A percentile compares a stretch with the other conserved stretches of the same genome.
phyloP scores from a whole-genome alignment of 106 monocot species.

The Ottelia alismoides region DNA sequence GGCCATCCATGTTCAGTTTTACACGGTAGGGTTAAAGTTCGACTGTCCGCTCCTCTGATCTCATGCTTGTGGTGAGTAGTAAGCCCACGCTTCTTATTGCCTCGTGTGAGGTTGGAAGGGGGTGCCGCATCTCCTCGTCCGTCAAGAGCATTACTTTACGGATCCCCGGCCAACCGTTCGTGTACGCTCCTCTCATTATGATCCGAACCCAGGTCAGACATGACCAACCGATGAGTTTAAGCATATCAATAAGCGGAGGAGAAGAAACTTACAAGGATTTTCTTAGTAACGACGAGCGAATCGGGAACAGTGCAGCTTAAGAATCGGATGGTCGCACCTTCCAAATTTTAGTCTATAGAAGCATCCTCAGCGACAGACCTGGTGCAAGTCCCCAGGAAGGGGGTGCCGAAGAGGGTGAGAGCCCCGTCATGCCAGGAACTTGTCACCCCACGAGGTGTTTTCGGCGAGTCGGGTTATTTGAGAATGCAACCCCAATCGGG shows the following conservation, averaged over 20 bases:
- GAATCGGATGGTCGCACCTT: not conserved
- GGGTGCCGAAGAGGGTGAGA: slow-evolving; percentile 18
- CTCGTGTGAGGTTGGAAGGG: no score
- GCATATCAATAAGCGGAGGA: slow-evolving; percentile 21
- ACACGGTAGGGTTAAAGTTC: no score
- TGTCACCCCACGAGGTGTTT: slow-evolving; percentile 4
- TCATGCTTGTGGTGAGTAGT: no score
- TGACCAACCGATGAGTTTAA: slow-evolving; percentile 21
- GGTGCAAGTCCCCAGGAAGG: slow-evolving; percentile 13
- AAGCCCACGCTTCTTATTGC: no score
- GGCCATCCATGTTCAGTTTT: no score
- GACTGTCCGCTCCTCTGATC: no score
- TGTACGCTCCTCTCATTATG: no score
- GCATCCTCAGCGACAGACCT: slow-evolving; percentile 8
- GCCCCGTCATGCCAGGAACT: slow-evolving; percentile 7
- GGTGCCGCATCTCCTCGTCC: no score
- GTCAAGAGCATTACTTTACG: no score
- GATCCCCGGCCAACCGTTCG: no score
- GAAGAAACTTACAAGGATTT: slow-evolving; percentile 38
- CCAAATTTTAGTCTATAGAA: slow-evolving; percentile 13
- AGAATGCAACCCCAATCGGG: slow-evolving; percentile 17
- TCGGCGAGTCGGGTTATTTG: slow-evolving; percentile 19
- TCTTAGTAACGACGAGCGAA: slow-evolving; percentile 34
- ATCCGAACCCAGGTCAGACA: slow-evolving; percentile 27
- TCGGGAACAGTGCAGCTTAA: not conserved